These are phyloP conservation scores for Phytophthora kernoviae DNA, from an alignment of 352 stramenopile genomes.

Conservation along the genomic window DNA sequence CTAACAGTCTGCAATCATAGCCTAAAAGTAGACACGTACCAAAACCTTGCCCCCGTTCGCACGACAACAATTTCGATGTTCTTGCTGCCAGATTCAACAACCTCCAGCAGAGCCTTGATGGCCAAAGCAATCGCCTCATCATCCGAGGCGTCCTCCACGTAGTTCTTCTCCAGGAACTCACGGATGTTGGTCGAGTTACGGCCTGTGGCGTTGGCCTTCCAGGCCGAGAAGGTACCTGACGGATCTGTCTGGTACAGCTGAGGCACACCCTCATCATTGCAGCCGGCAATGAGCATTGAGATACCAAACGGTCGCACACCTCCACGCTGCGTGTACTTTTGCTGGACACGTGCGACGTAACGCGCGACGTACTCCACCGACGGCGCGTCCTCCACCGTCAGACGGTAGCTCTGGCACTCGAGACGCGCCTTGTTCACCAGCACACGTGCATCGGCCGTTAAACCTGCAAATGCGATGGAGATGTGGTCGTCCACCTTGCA, in stretches of 20 bases:
- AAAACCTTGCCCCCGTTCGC: conserved; percentile 68
- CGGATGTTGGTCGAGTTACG: conserved; percentile 97
- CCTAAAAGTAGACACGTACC: conserved; percentile 40
- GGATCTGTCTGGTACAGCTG: conserved; percentile 99
- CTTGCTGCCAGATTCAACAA: conserved; percentile 98
- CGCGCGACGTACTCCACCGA: conserved; percentile 97
- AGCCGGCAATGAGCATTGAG: conserved; percentile 96
- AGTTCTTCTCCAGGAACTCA: conserved; percentile 99
- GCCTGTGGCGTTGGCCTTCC: conserved; percentile 98
- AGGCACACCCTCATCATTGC: conserved; percentile 90
- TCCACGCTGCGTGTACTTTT: conserved; percentile 98
- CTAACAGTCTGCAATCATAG: background rate
- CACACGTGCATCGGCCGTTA: conserved; percentile 98
- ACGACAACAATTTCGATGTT: conserved; percentile 99
- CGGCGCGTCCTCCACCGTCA: conserved; percentile 95
- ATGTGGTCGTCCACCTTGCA: conserved; percentile 98
- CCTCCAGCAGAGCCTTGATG: conserved; percentile 97
- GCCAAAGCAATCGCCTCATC: conserved; percentile 92
- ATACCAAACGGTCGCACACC: conserved; percentile 99
- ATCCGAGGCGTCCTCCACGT: conserved; percentile 91
- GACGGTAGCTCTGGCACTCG: conserved; percentile 98
- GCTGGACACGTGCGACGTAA: conserved; percentile 97
- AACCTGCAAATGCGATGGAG: conserved; percentile 97
- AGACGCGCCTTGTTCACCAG: conserved; percentile 96
- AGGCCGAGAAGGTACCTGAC: conserved; percentile 97